Evolutionary conservation across 2,329 filamentous ascomycete species (phyloP).

Genomic region (Fusarium caatingaense): DNA sequence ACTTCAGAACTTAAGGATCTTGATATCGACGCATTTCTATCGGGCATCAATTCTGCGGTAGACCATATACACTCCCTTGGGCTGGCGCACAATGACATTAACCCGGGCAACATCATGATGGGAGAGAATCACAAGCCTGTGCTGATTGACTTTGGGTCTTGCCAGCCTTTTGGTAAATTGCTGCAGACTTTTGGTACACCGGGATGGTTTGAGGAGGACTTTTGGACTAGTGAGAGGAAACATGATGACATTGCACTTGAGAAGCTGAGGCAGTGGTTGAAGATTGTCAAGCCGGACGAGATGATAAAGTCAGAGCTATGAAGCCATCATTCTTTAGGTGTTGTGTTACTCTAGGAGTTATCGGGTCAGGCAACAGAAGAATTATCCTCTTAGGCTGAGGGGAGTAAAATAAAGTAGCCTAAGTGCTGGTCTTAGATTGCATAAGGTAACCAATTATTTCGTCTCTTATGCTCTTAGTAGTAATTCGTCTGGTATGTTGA

Average conservation of each 20-base stretch:
- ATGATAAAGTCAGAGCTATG: not conserved
- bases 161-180: not conserved
- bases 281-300: not conserved
- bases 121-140: not conserved
- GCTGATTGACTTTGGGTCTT: not conserved
- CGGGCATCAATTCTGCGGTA: not conserved
- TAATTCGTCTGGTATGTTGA: too few relatives aligned
- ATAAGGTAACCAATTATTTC: too few relatives aligned
- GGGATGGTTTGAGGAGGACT: not conserved
- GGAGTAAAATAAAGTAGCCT: too few relatives aligned
- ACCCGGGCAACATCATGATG: not conserved
- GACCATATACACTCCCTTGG: not conserved
- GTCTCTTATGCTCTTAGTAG: too few relatives aligned
- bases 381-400: accelerated
- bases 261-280: not conserved
- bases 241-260: not conserved
- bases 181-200: not conserved
- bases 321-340: accelerated
- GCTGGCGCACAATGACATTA: not conserved
- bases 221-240: not conserved
- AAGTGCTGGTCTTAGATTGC: too few relatives aligned
- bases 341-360: not conserved
- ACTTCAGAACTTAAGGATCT: accelerated
- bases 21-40: not conserved
- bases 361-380: too few relatives aligned